Percentiles rank a stretch among this genome's conserved stretches.
phyloP scores from a whole-genome alignment of 2,329 filamentous ascomycete genomes.

The Juglanconis oblonga region DNA sequence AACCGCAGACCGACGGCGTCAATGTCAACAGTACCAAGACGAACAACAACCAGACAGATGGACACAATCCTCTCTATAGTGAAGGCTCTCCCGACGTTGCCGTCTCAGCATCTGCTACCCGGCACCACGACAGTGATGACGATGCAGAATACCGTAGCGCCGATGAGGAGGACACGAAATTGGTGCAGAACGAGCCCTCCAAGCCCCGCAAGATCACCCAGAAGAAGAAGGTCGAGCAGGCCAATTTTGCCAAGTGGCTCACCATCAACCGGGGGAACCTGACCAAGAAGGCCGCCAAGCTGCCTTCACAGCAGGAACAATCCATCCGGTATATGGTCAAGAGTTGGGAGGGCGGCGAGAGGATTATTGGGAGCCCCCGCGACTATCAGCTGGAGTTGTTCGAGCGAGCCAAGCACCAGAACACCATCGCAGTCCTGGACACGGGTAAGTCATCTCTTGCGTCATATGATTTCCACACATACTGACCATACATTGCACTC shows the following conservation, averaged over 20 bases:
- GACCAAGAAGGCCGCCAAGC: conserved; percentile 28
- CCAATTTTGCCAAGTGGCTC: conserved; percentile 46
- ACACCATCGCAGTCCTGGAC: conserved; percentile 89
- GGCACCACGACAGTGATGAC: not conserved
- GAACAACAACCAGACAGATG: not conserved
- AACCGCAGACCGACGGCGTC: not conserved
- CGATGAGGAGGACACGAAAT: conserved; percentile 23
- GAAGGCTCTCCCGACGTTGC: not conserved
- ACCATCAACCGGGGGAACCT: conserved; percentile 34
- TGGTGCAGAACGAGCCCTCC: conserved; percentile 25
- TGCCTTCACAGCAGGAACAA: conserved; percentile 25
- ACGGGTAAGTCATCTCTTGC: conserved; percentile 56
- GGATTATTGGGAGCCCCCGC: conserved; percentile 72
- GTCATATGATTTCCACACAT: not conserved
- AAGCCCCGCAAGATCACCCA: conserved; percentile 39
- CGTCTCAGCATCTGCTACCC: not conserved
- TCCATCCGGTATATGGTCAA: conserved; percentile 32
- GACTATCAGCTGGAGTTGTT: conserved; percentile 94
- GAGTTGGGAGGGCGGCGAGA: conserved; percentile 36
- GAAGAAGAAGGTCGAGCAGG: conserved; percentile 47
- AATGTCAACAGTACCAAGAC: not conserved
- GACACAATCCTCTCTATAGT: not conserved
- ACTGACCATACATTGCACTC: conserved; percentile 17
- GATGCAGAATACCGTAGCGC: conserved; percentile 19
- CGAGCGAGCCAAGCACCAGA: conserved; percentile 77